A percentile compares a stretch with the other conserved stretches of the same genome.
These are phyloP conservation scores for Pedinophyceae sp. DNA, from an alignment of 139 green algal genomes.

Conservation along the genomic window DNA sequence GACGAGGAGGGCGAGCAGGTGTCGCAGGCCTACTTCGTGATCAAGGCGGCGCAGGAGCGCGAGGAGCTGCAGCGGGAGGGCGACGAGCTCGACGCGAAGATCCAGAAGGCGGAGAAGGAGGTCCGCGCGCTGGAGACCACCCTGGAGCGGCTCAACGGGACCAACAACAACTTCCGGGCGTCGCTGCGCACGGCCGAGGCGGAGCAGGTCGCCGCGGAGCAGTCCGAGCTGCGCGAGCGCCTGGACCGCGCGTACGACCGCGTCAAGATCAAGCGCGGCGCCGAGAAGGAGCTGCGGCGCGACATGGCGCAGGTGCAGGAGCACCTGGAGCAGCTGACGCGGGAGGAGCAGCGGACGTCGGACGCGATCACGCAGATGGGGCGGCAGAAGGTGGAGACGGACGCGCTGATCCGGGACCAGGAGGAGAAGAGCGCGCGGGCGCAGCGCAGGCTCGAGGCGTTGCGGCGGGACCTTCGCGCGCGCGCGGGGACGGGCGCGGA, in stretches of 20 bases:
- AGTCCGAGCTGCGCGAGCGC: conserved; percentile 9
- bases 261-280: conserved; percentile 34
- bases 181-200: conserved; percentile 27
- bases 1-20: conserved; percentile 17
- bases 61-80: conserved; percentile 54
- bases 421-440: not conserved
- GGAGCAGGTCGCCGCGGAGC: conserved; percentile 1
- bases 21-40: conserved; percentile 75
- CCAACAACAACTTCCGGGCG: conserved; percentile 30
- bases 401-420: not conserved
- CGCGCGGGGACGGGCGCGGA: not conserved
- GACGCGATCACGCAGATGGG: not conserved
- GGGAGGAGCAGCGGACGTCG: not conserved
- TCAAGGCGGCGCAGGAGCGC: conserved; percentile 65
- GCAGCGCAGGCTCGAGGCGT: not conserved
- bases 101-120: conserved; percentile 28
- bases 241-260: conserved; percentile 45
- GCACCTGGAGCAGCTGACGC: not conserved
- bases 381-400: not conserved
- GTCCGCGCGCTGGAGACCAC: conserved; percentile 37
- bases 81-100: conserved; percentile 36
- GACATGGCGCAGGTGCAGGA: conserved; percentile 11
- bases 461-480: not conserved
- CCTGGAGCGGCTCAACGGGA: conserved; percentile 35
- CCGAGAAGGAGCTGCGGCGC: conserved; percentile 9